A percentile compares a stretch with the other conserved stretches of the same genome.
These are phyloP conservation scores for Zymoseptoria ardabiliae DNA, from an alignment of 2,329 filamentous ascomycete genomes.

Conservation along the genomic window DNA sequence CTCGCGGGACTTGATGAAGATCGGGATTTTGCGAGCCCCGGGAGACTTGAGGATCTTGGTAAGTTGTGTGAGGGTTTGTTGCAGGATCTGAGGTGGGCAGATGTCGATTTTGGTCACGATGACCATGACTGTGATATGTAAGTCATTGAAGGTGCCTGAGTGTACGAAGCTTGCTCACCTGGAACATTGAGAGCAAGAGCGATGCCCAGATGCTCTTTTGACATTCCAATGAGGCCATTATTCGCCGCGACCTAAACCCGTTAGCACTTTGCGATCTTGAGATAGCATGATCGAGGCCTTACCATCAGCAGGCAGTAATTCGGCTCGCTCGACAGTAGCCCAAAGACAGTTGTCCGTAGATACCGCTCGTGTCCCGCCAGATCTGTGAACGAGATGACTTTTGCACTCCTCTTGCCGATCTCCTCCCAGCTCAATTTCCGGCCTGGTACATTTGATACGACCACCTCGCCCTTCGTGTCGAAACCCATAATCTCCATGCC, in stretches of 20 bases:
- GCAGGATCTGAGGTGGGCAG: slow-evolving; percentile 87
- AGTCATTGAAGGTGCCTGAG: background rate
- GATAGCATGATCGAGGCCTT: background rate
- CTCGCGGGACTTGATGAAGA: slow-evolving; percentile 86
- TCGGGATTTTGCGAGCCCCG: slow-evolving; percentile 87
- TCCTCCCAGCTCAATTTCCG: slow-evolving; percentile 94
- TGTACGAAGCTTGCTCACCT: background rate
- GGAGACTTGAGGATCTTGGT: slow-evolving; percentile 90
- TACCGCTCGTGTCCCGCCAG: slow-evolving; percentile 94
- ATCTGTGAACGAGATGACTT: slow-evolving; percentile 95
- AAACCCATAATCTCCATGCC: slow-evolving; percentile 99
- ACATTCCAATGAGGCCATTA: slow-evolving; percentile 95
- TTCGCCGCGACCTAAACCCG: slow-evolving; percentile 66
- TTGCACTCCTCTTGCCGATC: slow-evolving; percentile 86
- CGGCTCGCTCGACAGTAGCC: slow-evolving; percentile 84
- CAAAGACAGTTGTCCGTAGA: slow-evolving; percentile 91
- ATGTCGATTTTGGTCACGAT: slow-evolving; percentile 98
- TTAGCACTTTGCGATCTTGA: background rate
- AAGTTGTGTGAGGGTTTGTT: slow-evolving; percentile 87
- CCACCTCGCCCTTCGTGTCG: slow-evolving; percentile 74
- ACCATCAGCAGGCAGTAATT: slow-evolving; percentile 97
- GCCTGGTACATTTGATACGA: slow-evolving; percentile 73
- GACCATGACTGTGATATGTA: slow-evolving; percentile 63
- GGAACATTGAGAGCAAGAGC: slow-evolving; percentile 91
- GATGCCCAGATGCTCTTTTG: slow-evolving; percentile 86